Conservation (phyloP, 2,329 filamentous ascomycete genomes). For the Zasmidium angulare region DNA sequence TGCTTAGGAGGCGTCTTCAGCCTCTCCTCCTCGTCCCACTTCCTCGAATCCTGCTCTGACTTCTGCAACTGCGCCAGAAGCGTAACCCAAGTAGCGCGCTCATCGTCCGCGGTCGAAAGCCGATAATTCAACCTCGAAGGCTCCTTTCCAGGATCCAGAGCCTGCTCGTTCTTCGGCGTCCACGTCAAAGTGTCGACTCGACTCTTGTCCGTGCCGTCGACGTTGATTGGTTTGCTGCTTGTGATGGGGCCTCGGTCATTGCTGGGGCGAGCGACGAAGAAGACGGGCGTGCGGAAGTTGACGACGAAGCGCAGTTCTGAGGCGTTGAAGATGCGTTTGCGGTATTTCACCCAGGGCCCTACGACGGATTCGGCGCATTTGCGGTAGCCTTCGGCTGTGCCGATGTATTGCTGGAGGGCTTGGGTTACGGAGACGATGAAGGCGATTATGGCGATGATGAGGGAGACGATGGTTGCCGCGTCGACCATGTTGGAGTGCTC, state of each 20-base stretch:
- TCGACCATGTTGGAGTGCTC: conserved; percentile 1
- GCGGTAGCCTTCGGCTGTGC: conserved; percentile 16
- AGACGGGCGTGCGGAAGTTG: conserved; percentile 10
- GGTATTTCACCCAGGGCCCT: conserved; percentile 11
- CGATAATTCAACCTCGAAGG: neutral
- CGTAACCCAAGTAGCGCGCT: conserved; percentile 12
- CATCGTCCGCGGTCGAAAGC: conserved; percentile 11
- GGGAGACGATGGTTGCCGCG: conserved; percentile 8
- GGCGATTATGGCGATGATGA: conserved; percentile 14
- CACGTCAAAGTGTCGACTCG: conserved; percentile 5
- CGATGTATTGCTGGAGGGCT: conserved; percentile 12
- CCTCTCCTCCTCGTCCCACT: conserved; percentile 5
- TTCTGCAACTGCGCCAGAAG: conserved; percentile 11
- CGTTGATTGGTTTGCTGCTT: neutral
- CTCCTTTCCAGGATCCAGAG: neutral
- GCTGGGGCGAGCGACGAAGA: conserved; percentile 9
- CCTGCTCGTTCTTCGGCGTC: conserved; percentile 3
- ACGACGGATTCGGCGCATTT: conserved; percentile 13
- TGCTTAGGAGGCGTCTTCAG: neutral
- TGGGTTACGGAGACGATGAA: conserved; percentile 11
- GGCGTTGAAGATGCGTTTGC: conserved; percentile 8
- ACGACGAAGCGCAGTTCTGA: conserved; percentile 16
- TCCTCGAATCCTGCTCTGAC: conserved; percentile 5
- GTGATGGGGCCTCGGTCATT: conserved; percentile 8
- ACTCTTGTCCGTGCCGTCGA: conserved; percentile 3